Evolutionary conservation across 306 rosid species (phyloP).

Genomic region (Pterocarpus santalinus): DNA sequence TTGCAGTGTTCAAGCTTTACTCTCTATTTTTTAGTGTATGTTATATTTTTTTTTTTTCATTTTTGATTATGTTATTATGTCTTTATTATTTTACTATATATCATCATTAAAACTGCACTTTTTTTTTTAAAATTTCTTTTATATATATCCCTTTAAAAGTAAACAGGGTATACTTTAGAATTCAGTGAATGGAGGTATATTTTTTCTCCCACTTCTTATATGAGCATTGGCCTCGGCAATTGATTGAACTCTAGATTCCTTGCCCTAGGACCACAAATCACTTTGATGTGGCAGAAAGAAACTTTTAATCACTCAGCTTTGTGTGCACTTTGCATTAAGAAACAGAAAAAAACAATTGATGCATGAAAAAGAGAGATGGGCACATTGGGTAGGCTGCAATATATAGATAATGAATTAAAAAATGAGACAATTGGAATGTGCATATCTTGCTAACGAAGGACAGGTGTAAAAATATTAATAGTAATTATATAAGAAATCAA

Average conservation of each 20-base stretch:
- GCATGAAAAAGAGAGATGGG: constrained; percentile 29
- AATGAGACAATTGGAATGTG: constrained; percentile 19
- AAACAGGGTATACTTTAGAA: constrained; percentile 7
- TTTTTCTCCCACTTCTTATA: background rate
- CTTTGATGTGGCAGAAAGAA: constrained; percentile 42
- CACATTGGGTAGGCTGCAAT: constrained; percentile 16
- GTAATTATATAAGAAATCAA: constrained; percentile 19
- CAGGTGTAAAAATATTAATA: background rate
- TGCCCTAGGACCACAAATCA: constrained; percentile 44
- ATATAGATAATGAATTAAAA: constrained; percentile 4
- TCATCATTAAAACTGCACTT: background rate
- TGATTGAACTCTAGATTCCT: constrained; percentile 30
- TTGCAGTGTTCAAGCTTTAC: constrained; percentile 29
- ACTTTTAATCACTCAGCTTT: constrained; percentile 40
- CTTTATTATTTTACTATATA: background rate
- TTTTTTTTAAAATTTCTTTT: background rate
- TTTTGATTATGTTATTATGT: background rate
- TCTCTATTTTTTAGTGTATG: constrained; percentile 12
- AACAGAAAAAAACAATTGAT: constrained; percentile 10
- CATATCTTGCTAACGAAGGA: constrained; percentile 4
- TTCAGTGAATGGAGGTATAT: constrained; percentile 10
- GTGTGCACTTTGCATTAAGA: constrained; percentile 44
- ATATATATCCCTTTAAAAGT: constrained; percentile 3
- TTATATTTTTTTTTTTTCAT: background rate
- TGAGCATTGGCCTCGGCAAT: constrained; percentile 38